These are phyloP conservation scores for Ilyonectria mors-panacis DNA, from an alignment of 2,329 filamentous ascomycete species.

Conservation along the genomic window DNA sequence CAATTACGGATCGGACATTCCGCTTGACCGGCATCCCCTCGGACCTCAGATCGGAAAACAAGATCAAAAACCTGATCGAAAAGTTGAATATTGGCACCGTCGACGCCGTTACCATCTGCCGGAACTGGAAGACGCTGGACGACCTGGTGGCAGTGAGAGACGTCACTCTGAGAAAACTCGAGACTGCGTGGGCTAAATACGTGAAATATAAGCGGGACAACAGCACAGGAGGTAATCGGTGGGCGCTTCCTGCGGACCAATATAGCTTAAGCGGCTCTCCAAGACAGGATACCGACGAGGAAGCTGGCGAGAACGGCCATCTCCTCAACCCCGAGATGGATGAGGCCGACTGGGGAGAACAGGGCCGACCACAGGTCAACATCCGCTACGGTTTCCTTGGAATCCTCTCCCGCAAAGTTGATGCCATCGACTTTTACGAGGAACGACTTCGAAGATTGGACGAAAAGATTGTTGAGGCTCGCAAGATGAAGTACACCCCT, in stretches of 20 bases:
- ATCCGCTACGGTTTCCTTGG: slow-evolving; percentile 86
- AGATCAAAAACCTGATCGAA: slow-evolving; percentile 90
- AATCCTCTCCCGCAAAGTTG: slow-evolving; percentile 79
- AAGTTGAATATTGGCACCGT: slow-evolving; percentile 91
- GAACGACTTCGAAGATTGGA: slow-evolving; percentile 86
- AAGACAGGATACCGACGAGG: slow-evolving; percentile 56
- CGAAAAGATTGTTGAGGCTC: slow-evolving; percentile 77
- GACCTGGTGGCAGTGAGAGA: slow-evolving; percentile 78
- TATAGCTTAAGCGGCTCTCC: slow-evolving; percentile 43
- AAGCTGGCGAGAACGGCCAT: slow-evolving; percentile 70
- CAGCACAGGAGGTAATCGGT: slow-evolving; percentile 19
- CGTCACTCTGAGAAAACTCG: slow-evolving; percentile 78
- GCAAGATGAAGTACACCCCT: slow-evolving; percentile 82
- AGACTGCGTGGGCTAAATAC: slow-evolving; percentile 86
- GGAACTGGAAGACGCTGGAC: slow-evolving; percentile 89
- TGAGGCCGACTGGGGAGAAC: slow-evolving; percentile 55
- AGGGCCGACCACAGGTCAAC: slow-evolving; percentile 75
- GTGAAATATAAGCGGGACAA: slow-evolving; percentile 46
- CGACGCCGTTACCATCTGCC: slow-evolving; percentile 87
- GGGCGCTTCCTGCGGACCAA: slow-evolving; percentile 32
- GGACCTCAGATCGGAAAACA: slow-evolving; percentile 83
- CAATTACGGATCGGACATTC: slow-evolving; percentile 96
- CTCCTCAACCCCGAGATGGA: slow-evolving; percentile 67
- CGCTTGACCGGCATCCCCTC: slow-evolving; percentile 88
- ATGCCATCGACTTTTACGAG: slow-evolving; percentile 95